phyloP scores from a whole-genome alignment of 2,329 filamentous ascomycete species.

The Parastagonospora nodorum region DNA sequence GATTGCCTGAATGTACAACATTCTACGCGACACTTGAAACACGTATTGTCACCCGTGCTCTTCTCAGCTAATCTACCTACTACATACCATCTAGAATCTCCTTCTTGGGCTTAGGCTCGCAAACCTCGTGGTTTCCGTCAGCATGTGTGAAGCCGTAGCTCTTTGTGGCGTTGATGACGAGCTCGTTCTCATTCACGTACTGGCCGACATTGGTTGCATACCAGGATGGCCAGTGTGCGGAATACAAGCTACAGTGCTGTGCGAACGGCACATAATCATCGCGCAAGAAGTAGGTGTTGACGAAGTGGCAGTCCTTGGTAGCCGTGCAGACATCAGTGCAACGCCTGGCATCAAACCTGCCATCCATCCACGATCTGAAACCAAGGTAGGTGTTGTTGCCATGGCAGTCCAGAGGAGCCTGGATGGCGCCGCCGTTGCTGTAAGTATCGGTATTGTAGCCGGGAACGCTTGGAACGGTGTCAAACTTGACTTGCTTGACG shows the following conservation, averaged over 20 bases:
- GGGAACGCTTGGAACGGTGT: constrained; percentile 14
- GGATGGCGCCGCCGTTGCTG: constrained; percentile 27
- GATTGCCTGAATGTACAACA: too few relatives aligned
- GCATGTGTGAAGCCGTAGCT: too few relatives aligned
- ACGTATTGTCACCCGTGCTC: too few relatives aligned
- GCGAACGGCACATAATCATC: constrained; percentile 22
- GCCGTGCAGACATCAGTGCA: constrained; percentile 33
- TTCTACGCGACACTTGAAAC: too few relatives aligned
- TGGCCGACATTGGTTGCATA: not conserved
- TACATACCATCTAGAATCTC: too few relatives aligned
- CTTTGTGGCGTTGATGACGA: too few relatives aligned
- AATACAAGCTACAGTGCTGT: constrained; percentile 34
- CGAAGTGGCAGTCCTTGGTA: constrained; percentile 33
- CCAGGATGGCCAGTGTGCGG: constrained; percentile 5
- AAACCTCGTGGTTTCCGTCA: too few relatives aligned
- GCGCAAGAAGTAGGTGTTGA: constrained; percentile 41
- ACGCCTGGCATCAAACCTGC: constrained; percentile 34
- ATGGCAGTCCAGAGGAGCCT: constrained; percentile 37
- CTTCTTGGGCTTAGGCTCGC: too few relatives aligned
- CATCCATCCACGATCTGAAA: constrained; percentile 23
- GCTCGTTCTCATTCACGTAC: too few relatives aligned
- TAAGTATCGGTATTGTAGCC: constrained; percentile 3
- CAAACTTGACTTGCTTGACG: constrained; percentile 8
- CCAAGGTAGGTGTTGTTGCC: constrained; percentile 32
- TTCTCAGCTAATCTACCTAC: too few relatives aligned